These are phyloP conservation scores for Pythium phragmitis DNA, from an alignment of 352 stramenopile genomes.

Conservation along the genomic window DNA sequence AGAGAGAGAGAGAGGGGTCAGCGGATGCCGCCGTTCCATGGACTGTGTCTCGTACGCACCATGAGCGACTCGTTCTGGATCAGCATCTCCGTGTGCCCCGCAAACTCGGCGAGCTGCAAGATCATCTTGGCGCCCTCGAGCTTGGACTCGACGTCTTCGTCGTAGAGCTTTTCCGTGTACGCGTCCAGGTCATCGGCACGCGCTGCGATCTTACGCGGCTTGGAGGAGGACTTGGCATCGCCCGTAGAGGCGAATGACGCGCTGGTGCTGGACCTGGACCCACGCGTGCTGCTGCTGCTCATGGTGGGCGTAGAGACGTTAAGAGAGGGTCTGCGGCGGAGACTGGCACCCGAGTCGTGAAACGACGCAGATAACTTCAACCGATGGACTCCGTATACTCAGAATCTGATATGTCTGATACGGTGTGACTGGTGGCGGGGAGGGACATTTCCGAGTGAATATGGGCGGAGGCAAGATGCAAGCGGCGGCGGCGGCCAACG, in stretches of 20 bases:
- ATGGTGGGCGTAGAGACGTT: neutral
- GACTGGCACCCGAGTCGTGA: neutral
- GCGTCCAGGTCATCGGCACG: conserved; percentile 85
- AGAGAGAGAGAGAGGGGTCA: too few relatives aligned
- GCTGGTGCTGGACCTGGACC: conserved; percentile 23
- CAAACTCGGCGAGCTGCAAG: conserved; percentile 87
- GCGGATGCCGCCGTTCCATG: too few relatives aligned
- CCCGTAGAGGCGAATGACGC: conserved; percentile 11
- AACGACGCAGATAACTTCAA: conserved; percentile 8
- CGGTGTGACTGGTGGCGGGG: conserved; percentile 9
- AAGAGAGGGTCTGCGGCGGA: neutral
- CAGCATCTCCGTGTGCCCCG: conserved; percentile 89
- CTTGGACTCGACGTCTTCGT: conserved; percentile 86
- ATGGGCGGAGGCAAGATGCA: conserved; percentile 15
- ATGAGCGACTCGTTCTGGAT: conserved; percentile 95
- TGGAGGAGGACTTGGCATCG: conserved; percentile 26
- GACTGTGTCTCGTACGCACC: conserved; percentile 31
- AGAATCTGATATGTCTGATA: conserved; percentile 12
- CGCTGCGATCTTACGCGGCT: conserved; percentile 53
- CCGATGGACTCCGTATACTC: conserved; percentile 4
- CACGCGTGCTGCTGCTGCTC: conserved; percentile 18
- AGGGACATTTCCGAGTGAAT: neutral
- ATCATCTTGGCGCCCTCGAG: conserved; percentile 91
- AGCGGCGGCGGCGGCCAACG: conserved; percentile 1
- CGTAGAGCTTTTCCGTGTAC: conserved; percentile 95